phyloP scores from a whole-genome alignment of 2,329 filamentous ascomycete species.

The Trichoderma endophyticum region DNA sequence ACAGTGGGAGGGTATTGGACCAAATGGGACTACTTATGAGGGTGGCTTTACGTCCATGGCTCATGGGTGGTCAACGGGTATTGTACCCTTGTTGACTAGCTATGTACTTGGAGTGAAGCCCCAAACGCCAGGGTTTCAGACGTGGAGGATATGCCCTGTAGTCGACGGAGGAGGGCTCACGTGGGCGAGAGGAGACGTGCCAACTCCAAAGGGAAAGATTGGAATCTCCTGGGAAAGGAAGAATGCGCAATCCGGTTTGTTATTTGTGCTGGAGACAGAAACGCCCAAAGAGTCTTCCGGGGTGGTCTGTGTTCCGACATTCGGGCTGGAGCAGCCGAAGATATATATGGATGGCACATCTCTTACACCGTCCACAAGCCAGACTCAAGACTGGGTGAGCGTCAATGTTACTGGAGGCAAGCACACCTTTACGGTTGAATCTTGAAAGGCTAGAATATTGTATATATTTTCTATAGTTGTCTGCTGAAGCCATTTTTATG shows the following conservation, averaged over 20 bases:
- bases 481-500: background rate
- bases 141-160: constrained; percentile 40
- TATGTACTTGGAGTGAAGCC: constrained; percentile 48
- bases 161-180: constrained; percentile 30
- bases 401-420: constrained; percentile 4
- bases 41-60: constrained; percentile 46
- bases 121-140: constrained; percentile 41
- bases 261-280: background rate
- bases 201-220: constrained; percentile 34
- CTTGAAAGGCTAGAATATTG: background rate
- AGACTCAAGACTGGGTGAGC: background rate
- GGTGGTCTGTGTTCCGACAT: background rate
- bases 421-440: background rate
- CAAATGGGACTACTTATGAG: constrained; percentile 42
- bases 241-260: background rate
- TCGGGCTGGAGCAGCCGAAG: background rate
- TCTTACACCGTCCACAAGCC: background rate
- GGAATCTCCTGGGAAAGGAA: constrained; percentile 19
- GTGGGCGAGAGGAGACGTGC: constrained; percentile 45
- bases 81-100: constrained; percentile 45
- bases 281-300: background rate
- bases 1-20: constrained; percentile 51
- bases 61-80: constrained; percentile 51
- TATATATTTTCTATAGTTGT: background rate
- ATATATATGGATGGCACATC: background rate